Evolutionary conservation across 306 rosid species (phyloP), one percentile per base, ranked within the genome.

Genomic region (Nissolia schottii): DNA sequence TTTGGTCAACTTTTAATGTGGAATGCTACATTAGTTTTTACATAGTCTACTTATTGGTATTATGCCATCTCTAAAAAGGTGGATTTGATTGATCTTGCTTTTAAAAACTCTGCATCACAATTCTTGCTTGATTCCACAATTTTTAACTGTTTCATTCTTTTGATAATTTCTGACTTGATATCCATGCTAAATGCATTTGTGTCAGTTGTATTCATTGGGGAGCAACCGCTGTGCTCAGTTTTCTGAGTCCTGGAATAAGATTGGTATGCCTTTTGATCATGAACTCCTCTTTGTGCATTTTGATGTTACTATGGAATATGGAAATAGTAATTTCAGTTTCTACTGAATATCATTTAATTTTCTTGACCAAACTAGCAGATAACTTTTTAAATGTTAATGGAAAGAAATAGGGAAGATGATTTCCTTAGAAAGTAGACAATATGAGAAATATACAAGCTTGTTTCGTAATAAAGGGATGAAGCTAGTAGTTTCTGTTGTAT

Each of bases 121-220:
- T n/a, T 46, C 14, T 63, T 78, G 12, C 51, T 32, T 14, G 14
- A 61, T 34, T 32, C 48, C 53, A 8, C 59, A 23, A 27, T 23
- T 13, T 64, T 23, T 14, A 50, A 2, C 14, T 19, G 12, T n/a
- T 58, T 40, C 32, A 14, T 66, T 46, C 7, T 70, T 59, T 59
- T 3, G 27, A 28, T 65, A 23, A 5, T 22, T 82, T 28, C 68
- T 67, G 64, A 73, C 64, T 63, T 55, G 73, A 25, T 60, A 7
- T 49, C 22, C 13, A 7, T 68, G 18, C 59, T 70, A 25, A 35
- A 74, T 81, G 66, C 40, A 64, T 61, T 70, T 81, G 81, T 56
- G 70, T 69, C 86, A 91, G 98, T 48, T 94, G 78, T 86, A 81
- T 84, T 94, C 98, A 63, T 70, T 70, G 32, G 97, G 96, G 64